phyloP scores from a whole-genome alignment of 495 filamentous ascomycete genomes.

The Trichoderma parareesei region DNA sequence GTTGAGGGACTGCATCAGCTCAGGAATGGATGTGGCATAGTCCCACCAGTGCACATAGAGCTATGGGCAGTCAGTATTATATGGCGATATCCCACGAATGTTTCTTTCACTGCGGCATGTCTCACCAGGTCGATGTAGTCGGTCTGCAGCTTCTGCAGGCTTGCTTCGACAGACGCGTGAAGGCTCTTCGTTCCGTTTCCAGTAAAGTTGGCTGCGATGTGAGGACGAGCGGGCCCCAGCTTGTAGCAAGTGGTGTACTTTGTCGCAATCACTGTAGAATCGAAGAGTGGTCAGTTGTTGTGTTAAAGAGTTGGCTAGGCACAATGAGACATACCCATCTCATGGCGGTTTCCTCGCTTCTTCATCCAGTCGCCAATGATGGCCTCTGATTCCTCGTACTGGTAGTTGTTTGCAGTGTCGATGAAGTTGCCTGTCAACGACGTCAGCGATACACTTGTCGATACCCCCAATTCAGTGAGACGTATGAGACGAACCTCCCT shows the following conservation, averaged over 20 bases:
- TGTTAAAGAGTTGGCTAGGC: conserved; percentile 8
- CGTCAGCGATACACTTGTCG: background rate
- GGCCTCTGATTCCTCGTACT: conserved; percentile 56
- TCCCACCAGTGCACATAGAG: conserved; percentile 64
- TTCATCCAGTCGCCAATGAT: conserved; percentile 76
- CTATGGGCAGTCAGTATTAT: conserved; percentile 14
- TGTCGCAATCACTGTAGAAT: conserved; percentile 52
- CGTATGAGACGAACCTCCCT: background rate
- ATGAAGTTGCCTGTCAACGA: conserved; percentile 58
- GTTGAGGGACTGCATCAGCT: conserved; percentile 64
- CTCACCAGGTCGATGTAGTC: conserved; percentile 54
- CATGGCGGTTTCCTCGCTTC: conserved; percentile 30
- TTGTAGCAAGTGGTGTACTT: conserved; percentile 53
- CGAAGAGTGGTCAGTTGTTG: background rate
- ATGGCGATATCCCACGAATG: background rate
- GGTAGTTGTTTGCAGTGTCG: conserved; percentile 67
- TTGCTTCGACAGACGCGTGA: conserved; percentile 42
- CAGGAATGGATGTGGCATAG: conserved; percentile 48
- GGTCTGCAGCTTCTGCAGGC: conserved; percentile 53
- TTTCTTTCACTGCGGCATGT: background rate
- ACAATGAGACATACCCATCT: conserved; percentile 27
- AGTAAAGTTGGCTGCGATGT: conserved; percentile 47
- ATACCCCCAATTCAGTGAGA: background rate
- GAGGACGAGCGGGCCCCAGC: conserved; percentile 25
- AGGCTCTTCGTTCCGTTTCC: conserved; percentile 56